Evolutionary conservation across 2,329 filamentous ascomycete species (phyloP).

Genomic region (Diaporthe citrichinensis): DNA sequence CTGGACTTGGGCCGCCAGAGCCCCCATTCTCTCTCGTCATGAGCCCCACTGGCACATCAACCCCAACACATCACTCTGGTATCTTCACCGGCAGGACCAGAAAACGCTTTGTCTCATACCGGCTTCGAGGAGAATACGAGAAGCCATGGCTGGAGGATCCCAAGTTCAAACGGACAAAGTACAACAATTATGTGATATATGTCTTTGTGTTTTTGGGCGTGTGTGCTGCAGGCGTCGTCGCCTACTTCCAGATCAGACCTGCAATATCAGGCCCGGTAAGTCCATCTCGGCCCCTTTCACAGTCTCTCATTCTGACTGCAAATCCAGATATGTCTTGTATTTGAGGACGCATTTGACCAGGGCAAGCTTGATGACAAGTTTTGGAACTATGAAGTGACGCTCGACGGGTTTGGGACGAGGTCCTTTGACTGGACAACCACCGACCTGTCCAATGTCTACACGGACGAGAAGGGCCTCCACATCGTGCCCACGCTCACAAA

Average conservation of each 20-base stretch:
- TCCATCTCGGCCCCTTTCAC: background rate
- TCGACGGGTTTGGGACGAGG: conserved; percentile 62
- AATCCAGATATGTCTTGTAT: conserved; percentile 57
- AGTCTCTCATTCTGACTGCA: conserved; percentile 18
- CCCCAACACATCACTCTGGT: conserved; percentile 35
- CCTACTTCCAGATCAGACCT: conserved; percentile 49
- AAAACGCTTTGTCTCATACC: conserved; percentile 52
- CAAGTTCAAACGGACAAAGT: conserved; percentile 50
- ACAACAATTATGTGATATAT: conserved; percentile 54
- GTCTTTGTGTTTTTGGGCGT: conserved; percentile 52
- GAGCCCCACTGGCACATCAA: conserved; percentile 34
- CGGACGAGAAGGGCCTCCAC: conserved; percentile 63
- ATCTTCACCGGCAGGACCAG: conserved; percentile 33
- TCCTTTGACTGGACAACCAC: conserved; percentile 69
- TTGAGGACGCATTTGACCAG: conserved; percentile 62
- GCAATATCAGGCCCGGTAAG: conserved; percentile 44
- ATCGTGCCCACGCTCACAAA: conserved; percentile 68
- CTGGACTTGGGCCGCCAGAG: conserved; percentile 5
- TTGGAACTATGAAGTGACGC: conserved; percentile 40
- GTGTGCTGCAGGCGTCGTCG: conserved; percentile 51
- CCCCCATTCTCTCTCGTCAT: conserved; percentile 12
- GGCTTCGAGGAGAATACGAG: conserved; percentile 52
- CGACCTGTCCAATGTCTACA: conserved; percentile 62
- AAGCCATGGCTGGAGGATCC: conserved; percentile 56
- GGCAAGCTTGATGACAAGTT: conserved; percentile 34